Percentiles rank a stretch among this genome's conserved stretches.
These are phyloP conservation scores for Puccinia horiana DNA, from an alignment of 1,284 basidiomycete genomes.

Conservation along the genomic window DNA sequence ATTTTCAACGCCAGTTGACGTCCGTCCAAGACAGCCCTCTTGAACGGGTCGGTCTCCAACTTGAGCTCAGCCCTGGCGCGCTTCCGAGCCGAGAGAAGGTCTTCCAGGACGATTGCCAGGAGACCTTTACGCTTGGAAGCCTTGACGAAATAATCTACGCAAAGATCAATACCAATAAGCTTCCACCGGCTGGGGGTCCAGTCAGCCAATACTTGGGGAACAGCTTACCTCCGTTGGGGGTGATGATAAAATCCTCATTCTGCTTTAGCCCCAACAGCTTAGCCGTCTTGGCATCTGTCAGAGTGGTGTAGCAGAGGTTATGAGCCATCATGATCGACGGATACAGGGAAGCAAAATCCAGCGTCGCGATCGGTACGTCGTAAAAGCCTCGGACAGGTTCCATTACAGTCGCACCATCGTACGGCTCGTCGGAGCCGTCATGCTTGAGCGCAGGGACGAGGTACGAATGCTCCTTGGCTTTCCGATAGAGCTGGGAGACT, in stretches of 20 bases:
- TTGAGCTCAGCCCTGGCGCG: constrained; percentile 89
- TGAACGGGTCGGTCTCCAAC: constrained; percentile 91
- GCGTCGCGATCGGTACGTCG: constrained; percentile 87
- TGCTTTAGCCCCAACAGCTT: constrained; percentile 74
- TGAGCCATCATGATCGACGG: constrained; percentile 99
- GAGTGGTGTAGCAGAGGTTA: constrained; percentile 91
- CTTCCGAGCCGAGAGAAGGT: constrained; percentile 85
- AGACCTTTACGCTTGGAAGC: constrained; percentile 75
- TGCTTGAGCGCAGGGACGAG: constrained; percentile 74
- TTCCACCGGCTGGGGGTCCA: background rate
- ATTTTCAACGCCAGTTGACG: constrained; percentile 94
- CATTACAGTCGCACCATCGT: constrained; percentile 95
- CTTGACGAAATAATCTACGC: constrained; percentile 77
- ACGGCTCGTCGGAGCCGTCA: constrained; percentile 88
- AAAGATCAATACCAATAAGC: background rate
- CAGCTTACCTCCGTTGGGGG: constrained; percentile 66
- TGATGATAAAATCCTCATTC: constrained; percentile 80
- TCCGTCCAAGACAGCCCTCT: constrained; percentile 88
- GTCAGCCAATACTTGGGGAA: background rate
- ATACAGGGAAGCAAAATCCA: constrained; percentile 95
- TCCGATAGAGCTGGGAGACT: constrained; percentile 84
- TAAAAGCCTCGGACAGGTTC: constrained; percentile 92
- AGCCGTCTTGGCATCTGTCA: constrained; percentile 75
- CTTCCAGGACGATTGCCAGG: constrained; percentile 85
- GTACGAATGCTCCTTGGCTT: constrained; percentile 83